Evolutionary conservation across 352 stramenopile genomes (phyloP), one percentile per base, ranked within the genome.

Genomic region (Phytophthora crassamura): DNA sequence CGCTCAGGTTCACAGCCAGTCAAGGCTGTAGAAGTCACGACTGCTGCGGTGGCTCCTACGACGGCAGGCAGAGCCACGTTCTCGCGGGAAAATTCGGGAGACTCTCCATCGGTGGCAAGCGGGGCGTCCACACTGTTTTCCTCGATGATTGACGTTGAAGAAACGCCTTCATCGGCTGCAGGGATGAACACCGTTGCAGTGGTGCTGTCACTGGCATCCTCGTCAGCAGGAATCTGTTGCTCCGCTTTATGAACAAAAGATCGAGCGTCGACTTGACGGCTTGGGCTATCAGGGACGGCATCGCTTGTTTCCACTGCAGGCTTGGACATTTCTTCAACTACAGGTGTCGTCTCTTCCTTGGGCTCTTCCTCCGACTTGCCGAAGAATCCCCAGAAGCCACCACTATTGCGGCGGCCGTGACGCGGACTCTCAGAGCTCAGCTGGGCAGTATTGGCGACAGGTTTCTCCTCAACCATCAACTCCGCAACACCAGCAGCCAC

Each of bases 341-440:
- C 25, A 28, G 25, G 25, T 6, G 25, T 6, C 25, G 2, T 42
- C 15, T 34, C 22, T 16, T 34, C 12, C 16, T 63, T 40, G 7
- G 59, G 49, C 7, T 68, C 46, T 11, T 57, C 50, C 10, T 68
- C 59, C 6, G 59, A 62, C 35, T 64, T 69, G n/a, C 34, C 30
- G n/a, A 62, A 73, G 52, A 73, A 65, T 14, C 56, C 51, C 65
- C 65, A 73, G 65, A 73, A 73, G 10, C 59, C 65, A 18, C 57
- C 50, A 7, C 58, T 73, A 20, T n/a, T 41, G 39, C 43, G 48
- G 7, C 49, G 46, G 6, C 5, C 28, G 20, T 54, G 51, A 4
- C 35, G 65, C 7, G 30, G 57, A 14, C 45, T 72, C 50, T 72
- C 32, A 10, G 53, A 16, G 46, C 12, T 45, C 34, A 56, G 18